Evolutionary conservation across 805 yeast species (phyloP), one percentile per base, ranked within the genome.

Genomic region (Wickerhamomyces xylosicus): DNA sequence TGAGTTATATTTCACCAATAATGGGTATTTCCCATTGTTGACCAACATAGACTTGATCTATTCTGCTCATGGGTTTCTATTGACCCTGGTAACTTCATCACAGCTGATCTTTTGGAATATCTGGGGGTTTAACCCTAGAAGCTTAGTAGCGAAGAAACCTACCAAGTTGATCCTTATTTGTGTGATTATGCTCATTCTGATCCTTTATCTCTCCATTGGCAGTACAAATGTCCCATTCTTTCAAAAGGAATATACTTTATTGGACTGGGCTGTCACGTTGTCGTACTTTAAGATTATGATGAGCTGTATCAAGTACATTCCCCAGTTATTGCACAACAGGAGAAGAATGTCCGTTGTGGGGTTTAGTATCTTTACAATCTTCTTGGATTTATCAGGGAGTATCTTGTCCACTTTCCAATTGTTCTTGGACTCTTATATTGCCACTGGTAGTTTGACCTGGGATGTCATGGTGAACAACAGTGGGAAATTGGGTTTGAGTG

Each of bases 261-360:
- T 66, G 25, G 57, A 58, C 19, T 47, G 64, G 14, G 63, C 67
- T 0, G 38, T 66, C 5, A 38, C 50, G 19, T 46, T 67, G 3
- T 61, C 71, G 1, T 64, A 64, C 43, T 53, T 70, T 41, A 74
- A 74, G 53, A 63, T 74, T 14, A 37, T 56, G 14, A 65, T 72
- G 62, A 71, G 77, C 25, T 50, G 72, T 35, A 57, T 70, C 34
- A 74, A 74, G 47, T 70, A 74, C 48, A 59, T 83, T 21, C 98
- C 98, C 0, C 98, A 90, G 59, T 82, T 90, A 39, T 62, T 72
- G 41, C 94, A 84, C 54, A 90, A 90, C 61, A 74, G 78, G 56
- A 65, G 65, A 35, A 73, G 95, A 47, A 76, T 79, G 51, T 82
- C 95, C 4, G 87, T 87, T 40, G 71, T 75, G 41, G 97, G 97